Evolutionary conservation across 2,329 filamentous ascomycete genomes (phyloP).

Genomic region (Didymella pomorum): DNA sequence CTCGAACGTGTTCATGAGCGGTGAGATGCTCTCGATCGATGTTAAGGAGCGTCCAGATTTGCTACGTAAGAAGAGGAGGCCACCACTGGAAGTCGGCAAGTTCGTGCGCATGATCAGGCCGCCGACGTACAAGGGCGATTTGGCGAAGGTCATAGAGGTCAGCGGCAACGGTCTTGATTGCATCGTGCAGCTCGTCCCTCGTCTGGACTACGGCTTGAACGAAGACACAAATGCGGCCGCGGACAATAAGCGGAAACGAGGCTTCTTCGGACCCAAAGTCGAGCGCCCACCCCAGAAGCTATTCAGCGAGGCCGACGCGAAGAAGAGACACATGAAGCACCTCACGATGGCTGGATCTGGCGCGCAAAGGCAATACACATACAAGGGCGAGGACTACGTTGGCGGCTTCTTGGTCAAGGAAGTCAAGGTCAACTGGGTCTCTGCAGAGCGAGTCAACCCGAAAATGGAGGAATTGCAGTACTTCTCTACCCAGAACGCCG

Average conservation of each 20-base stretch:
- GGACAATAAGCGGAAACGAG: slow-evolving; percentile 78
- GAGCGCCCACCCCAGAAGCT: slow-evolving; percentile 84
- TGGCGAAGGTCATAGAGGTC: slow-evolving; percentile 91
- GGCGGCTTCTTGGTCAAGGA: slow-evolving; percentile 95
- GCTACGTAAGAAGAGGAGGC: slow-evolving; percentile 86
- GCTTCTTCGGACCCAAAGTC: slow-evolving; percentile 57
- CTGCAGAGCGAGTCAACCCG: slow-evolving; percentile 90
- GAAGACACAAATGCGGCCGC: slow-evolving; percentile 71
- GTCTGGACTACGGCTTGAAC: slow-evolving; percentile 88
- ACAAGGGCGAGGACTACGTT: slow-evolving; percentile 87
- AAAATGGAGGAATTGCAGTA: slow-evolving; percentile 94
- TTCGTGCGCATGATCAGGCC: slow-evolving; percentile 89
- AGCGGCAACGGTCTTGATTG: slow-evolving; percentile 92
- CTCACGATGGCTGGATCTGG: slow-evolving; percentile 62
- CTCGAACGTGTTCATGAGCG: slow-evolving; percentile 87
- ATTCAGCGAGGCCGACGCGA: slow-evolving; percentile 92
- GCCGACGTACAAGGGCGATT: slow-evolving; percentile 83
- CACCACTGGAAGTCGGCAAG: slow-evolving; percentile 79
- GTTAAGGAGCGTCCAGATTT: slow-evolving; percentile 98
- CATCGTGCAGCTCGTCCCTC: slow-evolving; percentile 84
- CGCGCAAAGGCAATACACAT: slow-evolving; percentile 76
- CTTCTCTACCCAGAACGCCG: slow-evolving; percentile 86
- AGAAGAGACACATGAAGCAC: slow-evolving; percentile 79
- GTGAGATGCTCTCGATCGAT: slow-evolving; percentile 85
- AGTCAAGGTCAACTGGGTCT: slow-evolving; percentile 85